phyloP scores from a whole-genome alignment of 2,329 filamentous ascomycete genomes.

The Aspergillus sp. region DNA sequence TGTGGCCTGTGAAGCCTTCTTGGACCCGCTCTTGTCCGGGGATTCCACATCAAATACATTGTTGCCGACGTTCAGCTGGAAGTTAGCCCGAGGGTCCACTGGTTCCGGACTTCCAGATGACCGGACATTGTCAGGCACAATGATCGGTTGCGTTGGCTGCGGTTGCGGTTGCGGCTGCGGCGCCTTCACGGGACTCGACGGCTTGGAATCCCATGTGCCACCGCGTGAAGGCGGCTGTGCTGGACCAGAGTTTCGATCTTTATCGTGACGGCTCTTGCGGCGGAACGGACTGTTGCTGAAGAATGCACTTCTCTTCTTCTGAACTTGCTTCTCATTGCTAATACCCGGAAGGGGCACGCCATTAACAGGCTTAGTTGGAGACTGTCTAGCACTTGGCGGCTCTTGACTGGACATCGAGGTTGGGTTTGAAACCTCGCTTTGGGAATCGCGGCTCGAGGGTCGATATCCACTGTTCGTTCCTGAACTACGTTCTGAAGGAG shows the following conservation, averaged over 20 bases:
- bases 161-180: conserved; percentile 18
- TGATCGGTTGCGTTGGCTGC: conserved; percentile 6
- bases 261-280: conserved; percentile 80
- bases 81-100: conserved; percentile 86
- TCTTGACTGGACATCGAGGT: conserved; percentile 88
- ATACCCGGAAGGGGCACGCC: conserved; percentile 43
- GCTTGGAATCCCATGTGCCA: conserved; percentile 54
- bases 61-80: conserved; percentile 90
- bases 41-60: conserved; percentile 93
- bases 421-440: conserved; percentile 86
- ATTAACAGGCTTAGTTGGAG: conserved; percentile 64
- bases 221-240: conserved; percentile 47
- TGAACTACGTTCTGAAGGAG: conserved; percentile 68
- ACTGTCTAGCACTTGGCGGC: conserved; percentile 69
- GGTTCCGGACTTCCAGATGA: conserved; percentile 70
- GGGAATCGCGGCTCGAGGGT: conserved; percentile 81
- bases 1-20: conserved; percentile 35
- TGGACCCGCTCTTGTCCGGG: conserved; percentile 62
- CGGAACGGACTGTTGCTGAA: conserved; percentile 93
- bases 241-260: conserved; percentile 50
- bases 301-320: conserved; percentile 76
- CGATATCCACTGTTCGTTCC: conserved; percentile 63
- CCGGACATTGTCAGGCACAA: conserved; percentile 20
- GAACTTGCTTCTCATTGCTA: conserved; percentile 64
- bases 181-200: conserved; percentile 47